Evolutionary conservation across 1,284 basidiomycete genomes (phyloP).

Genomic region (Golubevia pallescens): DNA sequence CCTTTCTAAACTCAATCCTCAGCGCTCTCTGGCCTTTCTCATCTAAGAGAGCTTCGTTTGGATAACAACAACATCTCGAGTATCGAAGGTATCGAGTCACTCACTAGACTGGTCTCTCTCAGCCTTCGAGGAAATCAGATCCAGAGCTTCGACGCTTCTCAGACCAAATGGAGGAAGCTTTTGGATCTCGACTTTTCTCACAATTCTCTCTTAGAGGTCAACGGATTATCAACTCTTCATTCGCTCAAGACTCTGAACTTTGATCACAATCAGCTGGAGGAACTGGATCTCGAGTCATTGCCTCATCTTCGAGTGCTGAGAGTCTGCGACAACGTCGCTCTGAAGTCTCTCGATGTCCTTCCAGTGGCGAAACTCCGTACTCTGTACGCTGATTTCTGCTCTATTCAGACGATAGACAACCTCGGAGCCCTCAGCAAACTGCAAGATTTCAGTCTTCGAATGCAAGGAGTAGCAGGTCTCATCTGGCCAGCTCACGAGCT

Average conservation of each 20-base stretch:
- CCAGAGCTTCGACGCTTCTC: constrained; percentile 71
- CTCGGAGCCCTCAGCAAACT: constrained; percentile 72
- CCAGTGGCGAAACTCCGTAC: constrained; percentile 79
- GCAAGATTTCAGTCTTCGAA: constrained; percentile 88
- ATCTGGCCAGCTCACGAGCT: constrained; percentile 73
- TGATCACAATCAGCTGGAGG: constrained; percentile 76
- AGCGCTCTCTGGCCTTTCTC: constrained; percentile 60
- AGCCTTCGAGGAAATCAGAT: constrained; percentile 81
- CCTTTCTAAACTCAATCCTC: background rate
- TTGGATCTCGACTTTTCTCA: background rate
- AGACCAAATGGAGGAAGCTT: constrained; percentile 71
- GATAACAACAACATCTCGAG: constrained; percentile 81
- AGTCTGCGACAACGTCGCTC: constrained; percentile 76
- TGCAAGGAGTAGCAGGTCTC: constrained; percentile 79
- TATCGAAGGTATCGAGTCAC: constrained; percentile 78
- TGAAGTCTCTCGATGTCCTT: constrained; percentile 75
- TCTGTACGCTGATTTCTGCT: constrained; percentile 89
- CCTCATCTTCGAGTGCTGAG: constrained; percentile 74
- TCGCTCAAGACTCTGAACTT: constrained; percentile 80
- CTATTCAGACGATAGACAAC: constrained; percentile 68
- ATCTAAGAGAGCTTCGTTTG: constrained; percentile 85
- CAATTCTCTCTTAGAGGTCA: constrained; percentile 3
- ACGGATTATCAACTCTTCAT: background rate
- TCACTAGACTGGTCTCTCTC: constrained; percentile 82
- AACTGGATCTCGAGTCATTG: constrained; percentile 65